These are phyloP conservation scores for Niebla homalea DNA, from an alignment of 495 filamentous ascomycete genomes.

Conservation along the genomic window DNA sequence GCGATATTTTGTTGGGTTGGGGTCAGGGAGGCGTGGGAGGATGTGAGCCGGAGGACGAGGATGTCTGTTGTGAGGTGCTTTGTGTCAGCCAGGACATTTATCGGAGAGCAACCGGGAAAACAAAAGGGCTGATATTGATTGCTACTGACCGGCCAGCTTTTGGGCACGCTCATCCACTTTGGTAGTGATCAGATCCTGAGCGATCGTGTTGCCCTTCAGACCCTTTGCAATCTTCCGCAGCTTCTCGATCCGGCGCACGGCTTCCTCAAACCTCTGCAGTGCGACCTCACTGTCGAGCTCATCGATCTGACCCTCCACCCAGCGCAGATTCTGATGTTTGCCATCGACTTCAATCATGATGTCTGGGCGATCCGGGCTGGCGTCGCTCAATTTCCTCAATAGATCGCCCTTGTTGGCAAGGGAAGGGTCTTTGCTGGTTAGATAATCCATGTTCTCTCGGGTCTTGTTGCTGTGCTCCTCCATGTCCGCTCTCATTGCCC, in stretches of 20 bases:
- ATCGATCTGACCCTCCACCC: slow-evolving; percentile 90
- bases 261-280: slow-evolving; percentile 75
- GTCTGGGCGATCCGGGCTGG: slow-evolving; percentile 43
- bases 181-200: slow-evolving; percentile 74
- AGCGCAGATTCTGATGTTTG: slow-evolving; percentile 86
- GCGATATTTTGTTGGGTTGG: slow-evolving; percentile 61
- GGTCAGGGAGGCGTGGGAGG: slow-evolving; percentile 54
- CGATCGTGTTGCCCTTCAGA: slow-evolving; percentile 69
- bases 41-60: slow-evolving; percentile 59
- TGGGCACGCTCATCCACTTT: slow-evolving; percentile 80
- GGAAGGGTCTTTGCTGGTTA: slow-evolving; percentile 57
- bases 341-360: slow-evolving; percentile 92
- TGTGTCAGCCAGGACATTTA: no score
- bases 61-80: slow-evolving; percentile 20
- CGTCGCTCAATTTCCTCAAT: slow-evolving; percentile 46
- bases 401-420: slow-evolving; percentile 59
- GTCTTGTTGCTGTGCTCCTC: slow-evolving; percentile 66
- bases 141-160: slow-evolving; percentile 47
- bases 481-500: slow-evolving; percentile 66
- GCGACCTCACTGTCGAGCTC: slow-evolving; percentile 94
- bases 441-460: slow-evolving; percentile 69
- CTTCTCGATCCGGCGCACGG: slow-evolving; percentile 69
- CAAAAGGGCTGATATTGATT: background rate
- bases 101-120: background rate
- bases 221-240: slow-evolving; percentile 63